phyloP scores from a whole-genome alignment of 148 eudicot genomes.

The Chenopodium quinoa region DNA sequence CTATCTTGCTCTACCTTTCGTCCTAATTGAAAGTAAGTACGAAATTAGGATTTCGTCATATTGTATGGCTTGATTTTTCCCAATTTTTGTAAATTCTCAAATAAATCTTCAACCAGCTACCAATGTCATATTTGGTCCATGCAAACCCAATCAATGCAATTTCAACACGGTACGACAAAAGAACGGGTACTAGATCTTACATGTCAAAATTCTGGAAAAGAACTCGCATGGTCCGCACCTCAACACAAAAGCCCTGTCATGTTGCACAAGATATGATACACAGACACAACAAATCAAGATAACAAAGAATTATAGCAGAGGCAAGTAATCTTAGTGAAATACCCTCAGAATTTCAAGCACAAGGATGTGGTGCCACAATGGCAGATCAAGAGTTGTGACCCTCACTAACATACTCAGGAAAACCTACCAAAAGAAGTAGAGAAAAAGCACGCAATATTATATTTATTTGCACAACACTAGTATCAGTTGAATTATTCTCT shows the following conservation, averaged over 20 bases:
- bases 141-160: slow-evolving; percentile 9
- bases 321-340: slow-evolving; percentile 22
- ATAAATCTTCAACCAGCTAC: background rate
- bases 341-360: slow-evolving; percentile 99
- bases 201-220: slow-evolving; percentile 97
- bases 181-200: slow-evolving; percentile 45
- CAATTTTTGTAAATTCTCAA: background rate
- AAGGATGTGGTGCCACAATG: slow-evolving; percentile 97
- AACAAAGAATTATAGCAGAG: slow-evolving; percentile 15
- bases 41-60: too few relatives aligned
- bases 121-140: background rate
- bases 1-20: too few relatives aligned
- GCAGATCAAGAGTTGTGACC: slow-evolving; percentile 85
- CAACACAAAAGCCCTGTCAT: slow-evolving; percentile 97
- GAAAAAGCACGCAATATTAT: background rate
- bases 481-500: slow-evolving; percentile 9
- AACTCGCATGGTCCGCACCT: slow-evolving; percentile 85
- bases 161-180: background rate
- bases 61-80: too few relatives aligned
- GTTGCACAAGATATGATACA: slow-evolving; percentile 19
- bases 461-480: background rate
- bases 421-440: slow-evolving; percentile 48
- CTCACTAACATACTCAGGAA: slow-evolving; percentile 94
- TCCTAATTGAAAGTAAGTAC: too few relatives aligned
- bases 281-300: background rate